Base-by-base conservation (phyloP, 331 rosid genomes). In the Quercus lobata region DNA sequence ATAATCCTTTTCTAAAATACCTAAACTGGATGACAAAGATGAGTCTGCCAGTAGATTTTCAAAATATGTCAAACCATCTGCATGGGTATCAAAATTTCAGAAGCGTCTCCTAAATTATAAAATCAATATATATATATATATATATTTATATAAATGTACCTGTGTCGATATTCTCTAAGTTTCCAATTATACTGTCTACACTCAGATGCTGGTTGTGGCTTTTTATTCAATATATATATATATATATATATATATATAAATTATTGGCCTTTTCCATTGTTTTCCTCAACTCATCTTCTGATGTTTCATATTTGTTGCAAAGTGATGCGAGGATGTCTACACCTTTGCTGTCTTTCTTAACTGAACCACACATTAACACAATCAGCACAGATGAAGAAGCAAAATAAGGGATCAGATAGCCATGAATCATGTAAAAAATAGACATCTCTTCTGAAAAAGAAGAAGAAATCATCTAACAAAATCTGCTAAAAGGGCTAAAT, bases 261-360 rank as follows among this genome's bases (percentile, higher is more conserved):
- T n/a, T n/a, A n/a, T n/a, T n/a, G n/a, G n/a, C n/a, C n/a, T n/a
- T n/a, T n/a, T n/a, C n/a, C n/a, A n/a, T n/a, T n/a, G n/a, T n/a
- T n/a, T n/a, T n/a, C n/a, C n/a, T n/a, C n/a, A n/a, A n/a, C n/a
- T n/a, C n/a, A n/a, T n/a, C n/a, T n/a, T n/a, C n/a, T n/a, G n/a
- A n/a, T n/a, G n/a, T n/a, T n/a, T n/a, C n/a, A 77, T 87, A 86
- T 52, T 76, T 82, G 80, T 89, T 84, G 92, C 97, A 92, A 56
- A 94, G 98, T 32, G 97, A 91, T 78, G 95, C 91, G 81, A 89
- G 85, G 77, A 94, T 88, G 77, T 94, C 97, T 85, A 94, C 97
- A 15, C 95, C 90, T 78, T 86, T 91, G 82, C 70, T 78, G 41
- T 87, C 89, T 80, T 87, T 94, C 83, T 82, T 92, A 62, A 88